Evolutionary conservation across 2,329 filamentous ascomycete species (phyloP), one percentile per base, ranked within the genome.

Genomic region (Neopestalotiopsis sp.): DNA sequence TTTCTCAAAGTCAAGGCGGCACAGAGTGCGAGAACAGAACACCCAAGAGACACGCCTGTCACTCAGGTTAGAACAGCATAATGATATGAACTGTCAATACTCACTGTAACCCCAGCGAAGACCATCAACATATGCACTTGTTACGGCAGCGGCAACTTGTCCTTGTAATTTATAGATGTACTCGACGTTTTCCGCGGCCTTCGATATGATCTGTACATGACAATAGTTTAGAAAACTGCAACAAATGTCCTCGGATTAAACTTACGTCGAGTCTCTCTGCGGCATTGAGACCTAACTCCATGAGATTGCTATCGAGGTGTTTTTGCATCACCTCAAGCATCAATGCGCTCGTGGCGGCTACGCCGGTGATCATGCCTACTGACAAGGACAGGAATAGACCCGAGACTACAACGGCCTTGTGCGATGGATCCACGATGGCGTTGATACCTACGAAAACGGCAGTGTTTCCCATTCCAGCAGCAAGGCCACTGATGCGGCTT

Each of bases 361-460:
- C 72, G 0, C 83, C 82, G 4, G 82, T 68, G 0, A 83, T 81
- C 1, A 77, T 71, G n/a, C 81, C 79, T 4, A 83, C 72, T 0
- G 80, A 80, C 1, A 73, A 72, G 0, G 78, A 76, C 3, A 85
- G 73, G 61, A 81, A 84, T 38, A 84, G 76, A 2, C 80, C 78
- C 1, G 82, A 82, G 4, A 83, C 77, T 20, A 82, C 82, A 0
- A 82, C 76, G 0, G 82, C 81, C 42, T 81, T 78, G 69, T 83
- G 78, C 0, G 74, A 71, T 0, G 78, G 78, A 28, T 80, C 73
- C 3, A 83, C 77, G 28, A 80, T 80, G 3, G 78, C 81, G 66
- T 84, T 82, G 1, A 84, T 72, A 0, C 81, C 78, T 67, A 84
- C 80, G 68, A 84, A 84, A 0, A 82, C 75, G 3, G 81, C 81